These are phyloP conservation scores for Miscanthus lutarioriparius DNA, from an alignment of 176 grass and related monocot species.

Conservation along the genomic window DNA sequence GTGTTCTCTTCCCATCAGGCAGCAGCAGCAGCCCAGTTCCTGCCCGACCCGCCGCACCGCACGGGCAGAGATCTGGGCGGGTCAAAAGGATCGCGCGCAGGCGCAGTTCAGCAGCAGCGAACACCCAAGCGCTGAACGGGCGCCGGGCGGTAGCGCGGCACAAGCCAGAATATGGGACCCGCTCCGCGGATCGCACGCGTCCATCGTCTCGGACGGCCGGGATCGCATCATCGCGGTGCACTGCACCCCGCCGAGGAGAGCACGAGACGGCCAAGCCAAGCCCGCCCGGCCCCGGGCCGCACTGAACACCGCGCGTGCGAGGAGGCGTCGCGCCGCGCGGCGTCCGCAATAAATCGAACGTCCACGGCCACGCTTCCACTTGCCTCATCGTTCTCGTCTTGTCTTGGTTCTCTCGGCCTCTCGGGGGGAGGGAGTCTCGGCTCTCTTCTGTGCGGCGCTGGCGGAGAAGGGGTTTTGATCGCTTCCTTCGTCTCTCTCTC, in stretches of 20 bases:
- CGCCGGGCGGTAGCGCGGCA: too few species aligned
- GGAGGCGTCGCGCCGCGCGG: background rate
- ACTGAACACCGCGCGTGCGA: background rate
- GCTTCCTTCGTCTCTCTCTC: background rate
- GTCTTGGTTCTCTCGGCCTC: too few species aligned
- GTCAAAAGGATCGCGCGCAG: constrained; percentile 23
- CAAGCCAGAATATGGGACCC: background rate
- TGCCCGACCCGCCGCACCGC: too few species aligned
- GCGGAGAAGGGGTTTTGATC: background rate
- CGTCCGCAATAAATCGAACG: background rate
- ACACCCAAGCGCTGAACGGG: background rate
- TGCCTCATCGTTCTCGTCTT: background rate
- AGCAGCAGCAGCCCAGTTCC: too few species aligned
- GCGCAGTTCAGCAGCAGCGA: background rate
- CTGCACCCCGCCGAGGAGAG: background rate
- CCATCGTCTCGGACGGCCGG: background rate
- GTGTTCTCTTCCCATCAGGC: background rate
- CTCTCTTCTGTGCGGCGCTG: background rate
- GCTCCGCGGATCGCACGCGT: background rate
- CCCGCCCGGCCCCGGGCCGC: background rate
- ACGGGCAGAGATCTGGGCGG: background rate
- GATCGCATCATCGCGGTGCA: background rate
- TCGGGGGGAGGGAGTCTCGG: too few species aligned
- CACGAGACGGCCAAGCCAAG: background rate
- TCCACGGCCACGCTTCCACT: background rate